Percentiles rank a stretch among this genome's conserved stretches.
phyloP scores from a whole-genome alignment of 2,329 filamentous ascomycete genomes.

The Paracorniculantispora psalliotae region DNA sequence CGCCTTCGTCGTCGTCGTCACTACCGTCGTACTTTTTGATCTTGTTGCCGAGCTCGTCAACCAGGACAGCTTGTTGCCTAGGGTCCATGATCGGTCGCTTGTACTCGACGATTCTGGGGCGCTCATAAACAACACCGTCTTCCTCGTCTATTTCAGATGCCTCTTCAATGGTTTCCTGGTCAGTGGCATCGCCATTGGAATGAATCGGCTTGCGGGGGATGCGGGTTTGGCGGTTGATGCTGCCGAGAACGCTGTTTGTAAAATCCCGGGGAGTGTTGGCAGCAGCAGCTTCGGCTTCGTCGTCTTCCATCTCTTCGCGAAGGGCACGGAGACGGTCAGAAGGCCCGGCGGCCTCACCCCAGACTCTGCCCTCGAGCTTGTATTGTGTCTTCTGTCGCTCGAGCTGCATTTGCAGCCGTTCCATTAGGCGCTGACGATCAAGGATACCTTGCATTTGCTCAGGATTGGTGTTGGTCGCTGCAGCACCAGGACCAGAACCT shows the following conservation, averaged over 20 bases:
- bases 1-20: conserved; percentile 64
- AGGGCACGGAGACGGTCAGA: conserved; percentile 89
- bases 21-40: conserved; percentile 68
- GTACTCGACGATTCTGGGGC: conserved; percentile 73
- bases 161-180: conserved; percentile 39
- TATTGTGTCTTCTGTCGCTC: conserved; percentile 97
- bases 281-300: conserved; percentile 46
- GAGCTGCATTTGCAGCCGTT: conserved; percentile 87
- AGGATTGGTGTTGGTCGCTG: conserved; percentile 54
- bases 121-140: conserved; percentile 67
- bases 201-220: conserved; percentile 51
- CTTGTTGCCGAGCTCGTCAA: conserved; percentile 68
- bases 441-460: conserved; percentile 85
- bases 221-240: conserved; percentile 58
- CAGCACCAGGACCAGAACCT: conserved; percentile 45
- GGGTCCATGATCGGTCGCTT: conserved; percentile 62
- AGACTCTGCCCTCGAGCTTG: conserved; percentile 90
- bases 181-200: conserved; percentile 39
- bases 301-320: conserved; percentile 86
- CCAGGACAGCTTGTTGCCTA: conserved; percentile 62
- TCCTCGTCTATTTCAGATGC: conserved; percentile 45
- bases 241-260: conserved; percentile 68
- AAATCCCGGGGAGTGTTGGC: conserved; percentile 57
- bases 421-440: conserved; percentile 88
- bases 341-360: conserved; percentile 75